phyloP scores from a whole-genome alignment of 2,329 filamentous ascomycete species.

The Pseudogymnoascus sp. region DNA sequence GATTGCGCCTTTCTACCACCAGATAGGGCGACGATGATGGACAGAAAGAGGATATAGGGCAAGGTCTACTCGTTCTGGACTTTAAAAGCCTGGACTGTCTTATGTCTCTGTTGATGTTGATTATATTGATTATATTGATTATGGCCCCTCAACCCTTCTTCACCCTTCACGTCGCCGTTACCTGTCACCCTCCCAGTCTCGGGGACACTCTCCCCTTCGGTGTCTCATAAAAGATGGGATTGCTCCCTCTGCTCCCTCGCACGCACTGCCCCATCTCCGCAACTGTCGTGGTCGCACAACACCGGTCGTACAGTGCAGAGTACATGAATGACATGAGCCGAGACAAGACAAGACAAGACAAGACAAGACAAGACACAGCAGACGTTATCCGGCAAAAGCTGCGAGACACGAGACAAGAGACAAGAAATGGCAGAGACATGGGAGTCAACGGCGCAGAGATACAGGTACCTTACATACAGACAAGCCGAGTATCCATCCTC shows the following conservation, averaged over 20 bases:
- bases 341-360: neutral
- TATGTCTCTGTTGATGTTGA: neutral
- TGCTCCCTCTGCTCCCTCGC: neutral
- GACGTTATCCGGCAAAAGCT: conserved; percentile 3
- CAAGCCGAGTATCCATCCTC: neutral
- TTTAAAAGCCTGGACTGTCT: neutral
- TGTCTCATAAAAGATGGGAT: conserved; percentile 3
- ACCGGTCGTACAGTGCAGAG: neutral
- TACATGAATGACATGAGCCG: neutral
- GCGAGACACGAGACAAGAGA: neutral
- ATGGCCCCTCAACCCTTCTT: neutral
- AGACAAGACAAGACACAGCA: neutral
- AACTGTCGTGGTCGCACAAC: neutral
- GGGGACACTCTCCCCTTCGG: neutral
- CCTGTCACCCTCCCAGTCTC: neutral
- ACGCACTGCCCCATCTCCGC: neutral
- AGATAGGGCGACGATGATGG: neutral
- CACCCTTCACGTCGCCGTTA: neutral
- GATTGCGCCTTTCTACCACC: neutral
- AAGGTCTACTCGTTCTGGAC: neutral
- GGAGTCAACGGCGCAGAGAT: neutral
- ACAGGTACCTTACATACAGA: neutral
- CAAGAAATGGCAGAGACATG: neutral
- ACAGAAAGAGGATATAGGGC: neutral
- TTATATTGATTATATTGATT: conserved; percentile 1